Base-by-base conservation (phyloP, 495 filamentous ascomycete genomes). In the Lasiosphaeria miniovina region DNA sequence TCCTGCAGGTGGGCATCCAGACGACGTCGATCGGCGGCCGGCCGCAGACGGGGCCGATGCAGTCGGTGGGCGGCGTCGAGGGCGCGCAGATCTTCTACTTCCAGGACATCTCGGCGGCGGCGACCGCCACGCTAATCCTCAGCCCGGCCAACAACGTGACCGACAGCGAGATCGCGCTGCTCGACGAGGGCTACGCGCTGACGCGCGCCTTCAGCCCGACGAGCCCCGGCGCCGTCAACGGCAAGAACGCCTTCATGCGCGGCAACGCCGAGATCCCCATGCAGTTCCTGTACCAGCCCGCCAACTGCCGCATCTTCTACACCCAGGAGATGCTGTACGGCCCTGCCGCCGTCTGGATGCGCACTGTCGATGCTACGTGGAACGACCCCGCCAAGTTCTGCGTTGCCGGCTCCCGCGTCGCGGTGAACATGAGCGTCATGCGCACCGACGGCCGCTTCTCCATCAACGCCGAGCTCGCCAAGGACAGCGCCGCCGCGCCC, bases 291-390 rank as follows among this genome's bases (percentile, higher is more conserved):
- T 79, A 82, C 64, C 74, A 82, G 55, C 68, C 80, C 6, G 80
- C 82, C 11, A 74, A 80, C 59, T 85, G 82, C 70, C 68, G 80
- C 9, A 73, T 84, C 59, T 84, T 81, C 61, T 84, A 80, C 62
- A 83, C 82, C 3, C 60, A 69, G 2, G 62, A 70, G 43, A 82
- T 78, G 61, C 54, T 81, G 15, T 71, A 67, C 46, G 68, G 74
- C 33, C 73, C 75, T 6, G 69, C 62, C 24, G 69, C 62, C 9
- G 73, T 77, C 10, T 85, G 81, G 82, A 66, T 72, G 40, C 70
- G 74, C 55, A 76, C 74, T 3, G 68, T 65, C 46, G 79, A 79
- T 4, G 89, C 90, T 6, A 90, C 91, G 59, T 96, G 93, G 93
- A 86, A 90, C 17, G 65, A 60, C 15, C 57, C 57, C 9, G 54